A percentile compares a stretch with the other conserved stretches of the same genome.
Conservation (phyloP, 177 flowering plant species). For the Vitis hybrid region DNA sequence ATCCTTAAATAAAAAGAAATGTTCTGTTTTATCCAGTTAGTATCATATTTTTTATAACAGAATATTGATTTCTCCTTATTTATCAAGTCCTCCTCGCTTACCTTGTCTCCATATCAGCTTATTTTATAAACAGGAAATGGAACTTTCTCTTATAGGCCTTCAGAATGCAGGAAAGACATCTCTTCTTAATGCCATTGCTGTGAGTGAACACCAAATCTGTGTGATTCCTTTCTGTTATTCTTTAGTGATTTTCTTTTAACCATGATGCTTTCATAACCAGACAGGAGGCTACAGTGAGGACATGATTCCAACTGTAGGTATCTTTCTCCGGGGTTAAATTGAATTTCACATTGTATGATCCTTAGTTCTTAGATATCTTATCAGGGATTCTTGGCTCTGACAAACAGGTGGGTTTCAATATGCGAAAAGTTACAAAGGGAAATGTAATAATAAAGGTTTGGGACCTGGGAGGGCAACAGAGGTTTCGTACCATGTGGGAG, state of each 20-base stretch:
- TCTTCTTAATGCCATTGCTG: conserved; percentile 85
- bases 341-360: background rate
- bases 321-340: conserved; percentile 17
- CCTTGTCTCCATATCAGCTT: conserved; percentile 44
- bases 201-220: conserved; percentile 36
- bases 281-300: conserved; percentile 91
- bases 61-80: background rate
- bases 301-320: conserved; percentile 91
- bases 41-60: background rate
- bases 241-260: conserved; percentile 3
- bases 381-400: background rate
- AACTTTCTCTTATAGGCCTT: conserved; percentile 89
- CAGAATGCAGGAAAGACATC: conserved; percentile 98
- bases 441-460: conserved; percentile 94
- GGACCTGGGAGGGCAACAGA: conserved; percentile 95
- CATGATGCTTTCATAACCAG: conserved; percentile 32
- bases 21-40: too few species aligned
- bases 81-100: background rate
- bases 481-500: conserved; percentile 98
- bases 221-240: background rate
- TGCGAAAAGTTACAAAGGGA: conserved; percentile 90
- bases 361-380: conserved; percentile 1
- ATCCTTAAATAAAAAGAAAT: too few species aligned
- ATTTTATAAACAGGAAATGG: conserved; percentile 95
- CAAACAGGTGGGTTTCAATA: conserved; percentile 81